Base-by-base conservation (phyloP, 192 early-diverging fungal genomes). In the Funneliformis geosporum region DNA sequence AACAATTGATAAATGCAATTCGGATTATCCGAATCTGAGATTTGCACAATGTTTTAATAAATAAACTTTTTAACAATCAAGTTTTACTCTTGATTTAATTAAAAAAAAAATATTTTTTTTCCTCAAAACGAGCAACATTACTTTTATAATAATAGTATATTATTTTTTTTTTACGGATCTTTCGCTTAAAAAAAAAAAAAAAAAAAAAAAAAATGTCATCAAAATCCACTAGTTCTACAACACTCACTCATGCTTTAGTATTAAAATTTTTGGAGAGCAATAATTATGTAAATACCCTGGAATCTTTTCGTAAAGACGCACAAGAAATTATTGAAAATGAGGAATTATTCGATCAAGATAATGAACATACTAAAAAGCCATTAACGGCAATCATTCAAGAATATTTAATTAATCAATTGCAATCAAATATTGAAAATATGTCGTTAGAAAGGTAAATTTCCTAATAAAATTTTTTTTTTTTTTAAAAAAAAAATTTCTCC, bases 221-320 rank as follows among this genome's bases (percentile, higher is more conserved):
- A 11, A 33, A 65, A 28, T 33, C 23, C 55, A 59, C 12, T 14
- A 25, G 21, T n/a, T 5, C 59, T 64, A 28, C 18, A 27, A 1
- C 75, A 28, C 21, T 79, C 27, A 42, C 77, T 0, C 77, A 79
- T 70, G 12, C 28, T 38, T 60, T 79, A 4, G 38, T 79, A 40
- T 60, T 79, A 25, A 44, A 79, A 60, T 79, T 79, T 59, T 18
- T 79, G 11, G 77, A 79, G 27, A 11, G 16, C 27, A 71, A 79
- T 28, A 60, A 60, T 18, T 79, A 79, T 70, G 25, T 23, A 7
- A 59, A 69, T 33, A 42, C 77, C 12, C 43, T 79, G 12, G 50
- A 47, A 44, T 33, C 65, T 10, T 79, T 79, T 40, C 47, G 40
- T 23, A n/a, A 79, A 70, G 77, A 79, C 21, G 67, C 77, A 38